Evolutionary conservation across 169 alveolate genomes (phyloP), one percentile per base, ranked within the genome.

Genomic region (Plasmodium gallinaceum): DNA sequence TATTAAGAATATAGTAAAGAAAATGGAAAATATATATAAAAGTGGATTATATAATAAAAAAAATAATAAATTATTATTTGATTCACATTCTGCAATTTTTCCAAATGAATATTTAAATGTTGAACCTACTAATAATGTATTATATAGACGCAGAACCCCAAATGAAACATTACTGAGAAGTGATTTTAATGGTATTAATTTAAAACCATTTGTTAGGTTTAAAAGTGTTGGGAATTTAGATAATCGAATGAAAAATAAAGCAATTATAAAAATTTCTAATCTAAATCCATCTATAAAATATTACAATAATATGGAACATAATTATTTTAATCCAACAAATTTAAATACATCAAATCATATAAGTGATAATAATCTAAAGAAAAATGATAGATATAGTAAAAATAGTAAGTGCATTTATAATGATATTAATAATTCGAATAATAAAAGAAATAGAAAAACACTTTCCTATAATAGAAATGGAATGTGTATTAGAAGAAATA

Each of bases 81-180:
- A 75, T 8, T 18, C 43, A 12, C 42, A 60, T 14, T 58, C 89
- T 10, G 14, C 69, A 51, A 26, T 64, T 43, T 20, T 64, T 20
- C 51, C 65, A 26, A 83, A 83, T 69, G 91, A 83, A 54, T 83
- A 83, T 69, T 39, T 83, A 42, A 83, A 83, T 42, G 74, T 57
- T 18, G 75, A 69, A 52, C 91, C 91, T 0, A 83, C 91, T 48
- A 70, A 83, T 37, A 69, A 22, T 46, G 91, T 83, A 43, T 57
- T 43, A 37, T 83, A 83, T 83, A 66, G 91, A 83, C 83, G 91
- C 39, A 83, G 91, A 37, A 83, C 85, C 18, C 91, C 91, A 9
- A 18, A 83, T 18, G 83, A 58, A 64, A 83, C 91, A 42, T 22
- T 42, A 26, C 74, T 39, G 10, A 5, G 73, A 69, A 83, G 91